phyloP scores from a whole-genome alignment of 352 stramenopile species.

The Phytophthora pini region DNA sequence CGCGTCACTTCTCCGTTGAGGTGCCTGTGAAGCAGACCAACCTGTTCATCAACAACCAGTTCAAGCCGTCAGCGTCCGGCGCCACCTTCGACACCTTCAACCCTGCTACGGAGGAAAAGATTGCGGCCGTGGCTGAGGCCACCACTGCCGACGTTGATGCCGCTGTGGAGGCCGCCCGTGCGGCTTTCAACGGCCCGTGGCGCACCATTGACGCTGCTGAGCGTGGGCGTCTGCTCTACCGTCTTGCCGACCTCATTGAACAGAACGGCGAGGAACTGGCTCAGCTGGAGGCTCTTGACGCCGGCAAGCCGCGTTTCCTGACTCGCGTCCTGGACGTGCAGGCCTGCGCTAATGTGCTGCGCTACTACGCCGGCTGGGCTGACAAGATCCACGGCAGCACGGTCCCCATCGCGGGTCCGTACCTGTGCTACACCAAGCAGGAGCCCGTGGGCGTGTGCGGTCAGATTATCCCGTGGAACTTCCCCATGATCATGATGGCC shows the following conservation, averaged over 20 bases:
- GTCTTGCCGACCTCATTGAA: constrained; percentile 56
- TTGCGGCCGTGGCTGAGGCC: constrained; percentile 66
- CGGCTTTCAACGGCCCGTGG: constrained; percentile 75
- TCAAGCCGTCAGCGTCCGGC: constrained; percentile 66
- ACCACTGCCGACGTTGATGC: constrained; percentile 63
- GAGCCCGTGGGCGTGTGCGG: constrained; percentile 92
- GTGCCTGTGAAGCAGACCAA: constrained; percentile 66
- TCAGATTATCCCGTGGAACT: constrained; percentile 98
- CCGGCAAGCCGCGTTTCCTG: constrained; percentile 93
- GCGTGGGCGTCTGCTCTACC: constrained; percentile 50
- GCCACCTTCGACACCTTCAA: constrained; percentile 81
- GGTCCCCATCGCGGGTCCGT: constrained; percentile 61
- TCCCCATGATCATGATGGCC: constrained; percentile 96
- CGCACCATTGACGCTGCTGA: constrained; percentile 50
- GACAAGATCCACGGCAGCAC: constrained; percentile 84
- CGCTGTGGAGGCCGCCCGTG: constrained; percentile 66
- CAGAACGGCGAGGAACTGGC: constrained; percentile 65
- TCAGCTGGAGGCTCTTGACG: constrained; percentile 93
- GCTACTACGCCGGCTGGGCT: constrained; percentile 93
- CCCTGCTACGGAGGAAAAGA: constrained; percentile 78
- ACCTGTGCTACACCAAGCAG: constrained; percentile 66
- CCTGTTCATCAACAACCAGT: constrained; percentile 89
- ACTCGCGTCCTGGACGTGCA: constrained; percentile 88
- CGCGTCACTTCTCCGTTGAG: constrained; percentile 41
- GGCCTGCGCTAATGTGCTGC: constrained; percentile 79